Base-by-base conservation (phyloP, 2,329 filamentous ascomycete species). In the Mollisiaceae sp. region DNA sequence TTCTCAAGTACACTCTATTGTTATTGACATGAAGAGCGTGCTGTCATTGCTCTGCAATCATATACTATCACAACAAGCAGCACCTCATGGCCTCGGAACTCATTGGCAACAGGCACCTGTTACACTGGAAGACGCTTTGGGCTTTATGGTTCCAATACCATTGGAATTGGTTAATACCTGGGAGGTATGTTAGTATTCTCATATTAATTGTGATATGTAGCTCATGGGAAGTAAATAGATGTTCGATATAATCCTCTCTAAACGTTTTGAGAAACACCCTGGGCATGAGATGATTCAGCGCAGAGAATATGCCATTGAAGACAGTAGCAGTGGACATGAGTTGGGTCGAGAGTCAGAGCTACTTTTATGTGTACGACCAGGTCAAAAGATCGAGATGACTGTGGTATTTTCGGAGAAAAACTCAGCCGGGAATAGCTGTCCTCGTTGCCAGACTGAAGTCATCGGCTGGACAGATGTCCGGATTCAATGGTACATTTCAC, bases 131-230 rank as follows among this genome's bases (percentile, higher is more conserved):
- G 64, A 66, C 24, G 60, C 64, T 15, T 32, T 63, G 8, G 64
- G 60, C 11, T 60, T 60, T 20, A 9, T 36, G 18, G 38, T 66
- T 41, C 47, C 38, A 8, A 58, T 66, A 22, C 64, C 64, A 27
- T n/a, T 66, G 14, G 60, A 66, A 41, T 35, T 66, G 15, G 57
- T 63, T 50, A 61, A 56, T 35, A 52, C 58, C 20, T 66, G 60
- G 61, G 41, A 66, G 11, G 64, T 61, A 50, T 39, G 56, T 54
- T 4, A 43, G 22, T 4, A 43, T 15, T 14, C 24, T 43, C 32
- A 20, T 11, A 35, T 38, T 32, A 22, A 24, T 24, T 1, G 24
- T 24, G 3, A 9, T 24, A 11, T 20, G 11, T 1, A 50, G 22
- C 56, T 11, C 24, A 45, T 38, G 22, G 22, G 8, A 32, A 32